Conservation (phyloP, 345 rosid species). For the Fremontodendron californicum region DNA sequence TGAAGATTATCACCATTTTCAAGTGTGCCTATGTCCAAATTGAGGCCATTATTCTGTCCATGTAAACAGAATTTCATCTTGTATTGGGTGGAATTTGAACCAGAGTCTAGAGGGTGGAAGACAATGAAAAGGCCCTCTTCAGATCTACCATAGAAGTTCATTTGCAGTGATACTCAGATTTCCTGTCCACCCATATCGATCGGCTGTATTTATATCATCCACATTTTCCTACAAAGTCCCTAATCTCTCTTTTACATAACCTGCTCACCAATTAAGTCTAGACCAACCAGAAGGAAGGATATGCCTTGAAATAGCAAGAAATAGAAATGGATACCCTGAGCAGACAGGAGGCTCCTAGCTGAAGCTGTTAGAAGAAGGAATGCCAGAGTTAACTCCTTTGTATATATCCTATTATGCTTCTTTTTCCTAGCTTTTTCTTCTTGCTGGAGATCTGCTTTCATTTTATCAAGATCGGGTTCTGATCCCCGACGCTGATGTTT, state of each 20-base stretch:
- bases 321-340: slow-evolving; percentile 96
- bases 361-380: slow-evolving; percentile 82
- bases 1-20: slow-evolving; percentile 26
- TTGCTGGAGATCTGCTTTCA: slow-evolving; percentile 45
- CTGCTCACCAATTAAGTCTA: slow-evolving; percentile 95
- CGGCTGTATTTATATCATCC: slow-evolving; percentile 3
- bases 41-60: slow-evolving; percentile 16
- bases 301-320: slow-evolving; percentile 95
- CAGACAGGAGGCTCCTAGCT: slow-evolving; percentile 81
- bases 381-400: slow-evolving; percentile 78
- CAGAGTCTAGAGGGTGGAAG: not conserved
- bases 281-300: slow-evolving; percentile 86
- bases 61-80: slow-evolving; percentile 13
- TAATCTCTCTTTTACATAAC: slow-evolving; percentile 40
- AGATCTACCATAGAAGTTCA: not conserved
- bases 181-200: slow-evolving; percentile 1
- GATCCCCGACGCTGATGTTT: slow-evolving; percentile 53
- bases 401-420: slow-evolving; percentile 81
- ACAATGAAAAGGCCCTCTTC: not conserved
- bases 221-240: slow-evolving; percentile 15
- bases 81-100: slow-evolving; percentile 14
- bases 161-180: not conserved
- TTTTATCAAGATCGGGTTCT: slow-evolving; percentile 46
- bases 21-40: slow-evolving; percentile 12
- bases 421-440: slow-evolving; percentile 40